These are phyloP conservation scores for Sclerotinia spermophila DNA, from an alignment of 2,329 filamentous ascomycete species.

Conservation along the genomic window DNA sequence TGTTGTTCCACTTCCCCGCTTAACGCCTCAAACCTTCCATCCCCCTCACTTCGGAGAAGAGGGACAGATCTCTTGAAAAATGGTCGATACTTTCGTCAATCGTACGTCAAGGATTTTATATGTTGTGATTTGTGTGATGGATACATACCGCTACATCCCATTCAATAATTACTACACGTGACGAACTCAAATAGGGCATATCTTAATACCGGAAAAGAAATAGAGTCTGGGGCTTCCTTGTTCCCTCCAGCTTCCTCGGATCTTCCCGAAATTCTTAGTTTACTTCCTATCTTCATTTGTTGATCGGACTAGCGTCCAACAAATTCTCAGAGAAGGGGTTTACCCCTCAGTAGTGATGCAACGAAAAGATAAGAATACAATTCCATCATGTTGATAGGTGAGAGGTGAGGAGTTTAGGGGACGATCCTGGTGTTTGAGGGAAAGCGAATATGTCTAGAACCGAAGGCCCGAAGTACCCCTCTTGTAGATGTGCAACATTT, in stretches of 20 bases:
- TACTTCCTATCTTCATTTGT: background rate
- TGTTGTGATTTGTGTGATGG: background rate
- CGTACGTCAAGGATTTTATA: background rate
- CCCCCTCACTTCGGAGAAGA: background rate
- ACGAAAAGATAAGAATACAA: background rate
- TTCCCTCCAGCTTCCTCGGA: background rate
- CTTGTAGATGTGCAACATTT: background rate
- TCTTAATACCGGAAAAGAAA: background rate
- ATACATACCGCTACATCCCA: background rate
- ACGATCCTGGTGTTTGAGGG: background rate
- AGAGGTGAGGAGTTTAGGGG: background rate
- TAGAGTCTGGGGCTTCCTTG: background rate
- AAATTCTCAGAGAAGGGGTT: background rate
- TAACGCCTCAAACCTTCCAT: background rate
- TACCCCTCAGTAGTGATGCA: slow-evolving; percentile 1
- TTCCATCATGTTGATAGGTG: background rate
- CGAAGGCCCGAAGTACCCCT: background rate
- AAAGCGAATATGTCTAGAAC: background rate
- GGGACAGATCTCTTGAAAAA: background rate
- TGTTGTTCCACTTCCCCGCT: background rate
- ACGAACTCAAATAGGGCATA: background rate
- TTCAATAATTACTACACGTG: background rate
- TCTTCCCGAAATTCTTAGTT: background rate
- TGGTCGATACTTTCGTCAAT: background rate
- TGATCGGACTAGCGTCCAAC: background rate